Evolutionary conservation across 176 grass and related monocot species (phyloP).

Genomic region (Chloris gayana): DNA sequence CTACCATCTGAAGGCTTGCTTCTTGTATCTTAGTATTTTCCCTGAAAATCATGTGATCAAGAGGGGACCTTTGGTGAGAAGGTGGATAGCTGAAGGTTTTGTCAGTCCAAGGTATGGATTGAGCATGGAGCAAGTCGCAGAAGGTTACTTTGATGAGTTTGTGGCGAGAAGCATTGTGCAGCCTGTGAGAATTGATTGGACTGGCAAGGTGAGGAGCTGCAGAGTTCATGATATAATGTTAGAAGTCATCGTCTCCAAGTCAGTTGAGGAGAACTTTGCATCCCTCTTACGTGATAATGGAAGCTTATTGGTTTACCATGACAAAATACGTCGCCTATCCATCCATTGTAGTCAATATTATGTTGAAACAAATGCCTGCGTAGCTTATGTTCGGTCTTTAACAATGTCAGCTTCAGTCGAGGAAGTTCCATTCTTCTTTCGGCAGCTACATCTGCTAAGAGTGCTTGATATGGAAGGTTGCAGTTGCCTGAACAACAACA

Average conservation of each 20-base stretch:
- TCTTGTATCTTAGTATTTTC: conserved; percentile 41
- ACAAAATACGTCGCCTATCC: conserved; percentile 29
- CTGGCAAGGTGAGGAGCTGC: conserved; percentile 40
- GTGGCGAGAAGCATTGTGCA: conserved; percentile 33
- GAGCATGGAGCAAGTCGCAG: conserved; percentile 25
- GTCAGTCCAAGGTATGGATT: conserved; percentile 32
- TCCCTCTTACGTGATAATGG: not conserved
- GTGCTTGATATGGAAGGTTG: conserved; percentile 44
- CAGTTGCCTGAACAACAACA: not conserved
- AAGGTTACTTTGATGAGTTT: conserved; percentile 45
- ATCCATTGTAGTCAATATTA: conserved; percentile 8
- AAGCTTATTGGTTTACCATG: not conserved
- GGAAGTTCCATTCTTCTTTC: conserved; percentile 13
- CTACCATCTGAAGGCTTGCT: conserved; percentile 42
- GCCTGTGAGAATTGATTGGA: conserved; percentile 15
- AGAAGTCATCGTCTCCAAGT: conserved; percentile 41
- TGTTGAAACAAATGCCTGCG: not conserved
- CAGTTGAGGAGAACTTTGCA: conserved; percentile 49
- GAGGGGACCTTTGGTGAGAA: conserved; percentile 24
- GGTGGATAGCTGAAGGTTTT: conserved; percentile 54
- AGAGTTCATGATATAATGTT: conserved; percentile 49
- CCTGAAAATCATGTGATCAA: conserved; percentile 32
- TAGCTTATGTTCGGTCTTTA: conserved; percentile 39
- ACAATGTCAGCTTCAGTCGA: conserved; percentile 16
- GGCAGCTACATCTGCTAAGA: conserved; percentile 15